Conservation (phyloP, 2,329 filamentous ascomycete genomes). For the Fusarium chlamydosporum region DNA sequence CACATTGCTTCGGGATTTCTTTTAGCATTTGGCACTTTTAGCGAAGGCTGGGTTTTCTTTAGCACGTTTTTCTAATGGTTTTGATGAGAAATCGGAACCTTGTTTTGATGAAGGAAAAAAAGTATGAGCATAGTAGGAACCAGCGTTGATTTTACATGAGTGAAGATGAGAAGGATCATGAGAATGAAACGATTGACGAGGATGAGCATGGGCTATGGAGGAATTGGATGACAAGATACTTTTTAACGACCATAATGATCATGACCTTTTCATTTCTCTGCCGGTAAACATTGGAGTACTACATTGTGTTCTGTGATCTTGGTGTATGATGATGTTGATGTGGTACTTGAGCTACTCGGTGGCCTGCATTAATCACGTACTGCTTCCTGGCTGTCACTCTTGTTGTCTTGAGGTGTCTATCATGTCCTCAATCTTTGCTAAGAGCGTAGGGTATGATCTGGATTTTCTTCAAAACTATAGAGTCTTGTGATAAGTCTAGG, state of each 20-base stretch:
- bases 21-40: constrained; percentile 24
- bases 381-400: background rate
- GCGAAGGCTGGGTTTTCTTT: constrained; percentile 17
- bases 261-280: constrained; percentile 39
- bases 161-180: constrained; percentile 27
- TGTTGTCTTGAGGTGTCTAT: background rate
- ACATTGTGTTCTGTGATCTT: constrained; percentile 4
- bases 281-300: constrained; percentile 4
- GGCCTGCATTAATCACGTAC: background rate
- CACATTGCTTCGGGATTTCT: constrained; percentile 12
- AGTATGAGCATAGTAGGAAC: constrained; percentile 42
- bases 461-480: too few relatives aligned
- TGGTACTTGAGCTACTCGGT: constrained; percentile 11
- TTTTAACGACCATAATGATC: constrained; percentile 50
- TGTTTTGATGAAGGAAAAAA: constrained; percentile 32
- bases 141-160: constrained; percentile 44
- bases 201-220: constrained; percentile 35
- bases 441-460: too few relatives aligned
- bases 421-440: background rate
- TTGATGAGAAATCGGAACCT: constrained; percentile 15
- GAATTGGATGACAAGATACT: constrained; percentile 48
- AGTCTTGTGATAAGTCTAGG: too few relatives aligned
- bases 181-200: constrained; percentile 40
- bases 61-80: constrained; percentile 3
- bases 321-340: constrained; percentile 1